Percentiles rank a stretch among this genome's conserved stretches.
Conservation (phyloP, 257 asterid genomes). For the Cruciata laevipes region DNA sequence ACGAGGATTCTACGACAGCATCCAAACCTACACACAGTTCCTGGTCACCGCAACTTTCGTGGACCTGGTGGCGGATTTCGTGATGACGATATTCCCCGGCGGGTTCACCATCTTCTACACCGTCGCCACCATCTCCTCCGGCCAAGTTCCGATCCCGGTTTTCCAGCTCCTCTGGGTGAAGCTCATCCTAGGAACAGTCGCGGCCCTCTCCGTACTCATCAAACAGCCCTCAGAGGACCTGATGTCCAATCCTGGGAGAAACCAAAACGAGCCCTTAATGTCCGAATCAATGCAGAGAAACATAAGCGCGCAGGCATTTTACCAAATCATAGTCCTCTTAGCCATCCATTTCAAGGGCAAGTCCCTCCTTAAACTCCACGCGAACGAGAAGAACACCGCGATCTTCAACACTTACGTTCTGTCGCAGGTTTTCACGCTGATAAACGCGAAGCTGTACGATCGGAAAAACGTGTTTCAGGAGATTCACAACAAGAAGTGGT, state of each 20-base stretch:
- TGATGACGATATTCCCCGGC: slow-evolving; percentile 6
- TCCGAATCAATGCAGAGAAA: not conserved
- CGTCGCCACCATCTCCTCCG: slow-evolving; percentile 4
- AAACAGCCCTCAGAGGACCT: slow-evolving; percentile 16
- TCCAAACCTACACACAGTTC: slow-evolving; percentile 19
- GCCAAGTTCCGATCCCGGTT: slow-evolving; percentile 19
- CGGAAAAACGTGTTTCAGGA: slow-evolving; percentile 10
- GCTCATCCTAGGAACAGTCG: slow-evolving; percentile 7
- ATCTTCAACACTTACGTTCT: slow-evolving; percentile 21
- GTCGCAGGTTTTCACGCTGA: slow-evolving; percentile 18
- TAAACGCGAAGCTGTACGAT: slow-evolving; percentile 5
- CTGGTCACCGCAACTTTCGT: slow-evolving; percentile 20
- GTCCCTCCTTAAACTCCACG: slow-evolving; percentile 9
- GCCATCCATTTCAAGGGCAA: slow-evolving; percentile 20
- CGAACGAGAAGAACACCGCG: slow-evolving; percentile 12
- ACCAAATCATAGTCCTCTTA: slow-evolving; percentile 10
- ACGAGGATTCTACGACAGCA: slow-evolving; percentile 17
- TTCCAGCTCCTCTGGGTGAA: slow-evolving; percentile 24
- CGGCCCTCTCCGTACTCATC: slow-evolving; percentile 10
- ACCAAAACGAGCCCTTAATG: slow-evolving; percentile 1
- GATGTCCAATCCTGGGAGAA: slow-evolving; percentile 8
- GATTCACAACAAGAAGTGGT: slow-evolving; percentile 8
- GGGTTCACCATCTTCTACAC: slow-evolving; percentile 9
- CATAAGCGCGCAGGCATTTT: slow-evolving; percentile 7
- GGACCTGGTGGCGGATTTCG: slow-evolving; percentile 16